These are phyloP conservation scores for Allomyces macrogynus DNA, from an alignment of 192 early-diverging fungal genomes.

Conservation along the genomic window DNA sequence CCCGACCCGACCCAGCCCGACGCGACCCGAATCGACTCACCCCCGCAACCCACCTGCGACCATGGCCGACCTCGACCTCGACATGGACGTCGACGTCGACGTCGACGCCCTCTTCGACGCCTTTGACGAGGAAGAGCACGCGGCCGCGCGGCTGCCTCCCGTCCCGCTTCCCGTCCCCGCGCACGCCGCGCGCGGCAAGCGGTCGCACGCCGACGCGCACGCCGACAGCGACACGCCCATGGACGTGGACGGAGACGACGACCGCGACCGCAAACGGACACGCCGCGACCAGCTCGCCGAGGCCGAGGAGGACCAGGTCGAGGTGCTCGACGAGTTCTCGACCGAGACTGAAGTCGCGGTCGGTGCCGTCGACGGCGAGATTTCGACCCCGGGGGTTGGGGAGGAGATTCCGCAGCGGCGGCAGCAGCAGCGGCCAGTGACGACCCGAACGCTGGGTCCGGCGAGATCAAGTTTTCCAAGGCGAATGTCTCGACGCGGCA, in stretches of 20 bases:
- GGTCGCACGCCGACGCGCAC: not conserved
- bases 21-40: too few species aligned
- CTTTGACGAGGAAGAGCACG: not conserved
- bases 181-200: not conserved
- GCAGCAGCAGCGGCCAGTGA: not conserved
- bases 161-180: not conserved
- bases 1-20: too few species aligned
- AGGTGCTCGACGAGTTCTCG: not conserved
- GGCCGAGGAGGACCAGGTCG: not conserved
- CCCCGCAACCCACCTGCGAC: too few species aligned
- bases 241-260: not conserved
- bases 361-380: not conserved
- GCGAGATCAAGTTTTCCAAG: slow-evolving; percentile 1
- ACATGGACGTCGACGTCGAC: not conserved
- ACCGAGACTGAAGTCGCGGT: not conserved
- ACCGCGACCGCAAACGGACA: not conserved
- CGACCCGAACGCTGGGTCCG: not conserved
- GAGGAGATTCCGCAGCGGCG: not conserved
- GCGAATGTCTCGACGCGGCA: not conserved
- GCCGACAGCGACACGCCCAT: not conserved
- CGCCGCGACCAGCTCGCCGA: not conserved
- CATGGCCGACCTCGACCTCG: too few species aligned
- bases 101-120: not conserved
- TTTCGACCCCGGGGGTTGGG: not conserved
- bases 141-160: not conserved